Base-by-base conservation (phyloP, 352 stramenopile genomes). In the Globisporangium alternatum region DNA sequence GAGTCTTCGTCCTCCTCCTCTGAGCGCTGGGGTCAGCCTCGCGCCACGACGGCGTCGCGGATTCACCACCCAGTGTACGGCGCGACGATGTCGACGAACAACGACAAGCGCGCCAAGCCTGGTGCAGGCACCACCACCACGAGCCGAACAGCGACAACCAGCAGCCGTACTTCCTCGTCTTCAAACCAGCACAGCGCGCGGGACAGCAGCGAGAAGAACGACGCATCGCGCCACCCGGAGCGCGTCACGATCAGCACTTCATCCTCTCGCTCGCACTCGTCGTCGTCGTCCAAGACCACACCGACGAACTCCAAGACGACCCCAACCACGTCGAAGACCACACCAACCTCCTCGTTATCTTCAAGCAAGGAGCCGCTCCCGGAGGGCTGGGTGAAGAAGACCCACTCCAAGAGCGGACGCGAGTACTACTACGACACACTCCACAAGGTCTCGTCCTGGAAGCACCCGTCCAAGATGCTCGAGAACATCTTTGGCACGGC, bases 351-450 rank as follows among this genome's bases (percentile, higher is more conserved):
- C 6, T 59, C 60, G 17, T 69, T 65, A 30, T 73, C 69, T 9
- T 70, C 67, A 1, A 62, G 68, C 15, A 86, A 88, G 31, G 78
- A 90, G 17, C 65, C 76, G 8, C 68, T 91, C 3, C 83, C 81
- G 0, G 78, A 89, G 0, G 83, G 81, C 12, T 90, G 83, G 81
- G 78, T 90, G 76, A 78, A 81, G 48, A 77, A 77, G 33, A 90
- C 78, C 10, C 83, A 92, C 69, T 88, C 76, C 19, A 90, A 90
- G 65, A 90, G 74, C 33, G 80, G 83, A 2, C 72, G 78, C 10
- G 78, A 84, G 67, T 91, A 92, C 60, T 92, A 87, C 66, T 90
- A 91, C 66, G 80, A 92, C 57, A 89, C 78, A 0, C 62, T 77
- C 43, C 81, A 85, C 66, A 89, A 90, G 56, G 78, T 89, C 5